These are phyloP conservation scores for Raffaelea deltoideospora DNA, from an alignment of 2,329 filamentous ascomycete species.

Conservation along the genomic window DNA sequence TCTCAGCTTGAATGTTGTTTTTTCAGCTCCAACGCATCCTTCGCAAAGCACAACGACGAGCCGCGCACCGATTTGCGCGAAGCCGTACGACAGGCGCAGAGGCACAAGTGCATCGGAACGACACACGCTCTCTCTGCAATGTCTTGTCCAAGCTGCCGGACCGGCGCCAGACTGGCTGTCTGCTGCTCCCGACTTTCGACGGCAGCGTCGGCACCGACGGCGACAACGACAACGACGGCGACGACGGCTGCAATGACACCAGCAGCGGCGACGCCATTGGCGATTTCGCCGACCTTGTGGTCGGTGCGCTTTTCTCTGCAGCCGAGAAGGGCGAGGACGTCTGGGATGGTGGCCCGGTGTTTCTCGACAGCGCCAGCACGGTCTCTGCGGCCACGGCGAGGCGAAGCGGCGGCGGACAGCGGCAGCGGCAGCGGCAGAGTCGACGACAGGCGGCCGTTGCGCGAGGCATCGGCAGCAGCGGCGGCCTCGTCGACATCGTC, in stretches of 20 bases:
- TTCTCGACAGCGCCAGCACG: neutral
- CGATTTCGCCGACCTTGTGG: too few species aligned
- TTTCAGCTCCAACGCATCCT: too few species aligned
- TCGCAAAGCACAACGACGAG: too few species aligned
- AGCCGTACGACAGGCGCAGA: too few species aligned
- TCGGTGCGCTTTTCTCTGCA: too few species aligned
- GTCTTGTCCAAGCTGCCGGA: constrained; percentile 33
- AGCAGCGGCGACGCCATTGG: neutral
- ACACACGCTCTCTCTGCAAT: too few species aligned
- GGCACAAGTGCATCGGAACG: neutral
- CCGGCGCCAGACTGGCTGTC: constrained; percentile 25
- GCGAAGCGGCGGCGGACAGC: too few species aligned
- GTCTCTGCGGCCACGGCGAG: too few species aligned
- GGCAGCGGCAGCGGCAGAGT: neutral
- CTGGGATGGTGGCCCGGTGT: too few species aligned
- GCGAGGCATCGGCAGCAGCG: neutral
- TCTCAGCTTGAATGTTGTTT: too few species aligned
- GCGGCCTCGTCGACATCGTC: neutral
- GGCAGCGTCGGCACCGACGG: neutral
- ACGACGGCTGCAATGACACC: neutral
- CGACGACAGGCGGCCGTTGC: neutral
- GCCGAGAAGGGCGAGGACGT: too few species aligned
- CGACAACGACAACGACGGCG: neutral
- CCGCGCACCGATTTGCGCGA: too few species aligned
- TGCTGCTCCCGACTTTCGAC: constrained; percentile 10